Base-by-base conservation (phyloP, 208 protist genomes). In the Leishmania mexicana region DNA sequence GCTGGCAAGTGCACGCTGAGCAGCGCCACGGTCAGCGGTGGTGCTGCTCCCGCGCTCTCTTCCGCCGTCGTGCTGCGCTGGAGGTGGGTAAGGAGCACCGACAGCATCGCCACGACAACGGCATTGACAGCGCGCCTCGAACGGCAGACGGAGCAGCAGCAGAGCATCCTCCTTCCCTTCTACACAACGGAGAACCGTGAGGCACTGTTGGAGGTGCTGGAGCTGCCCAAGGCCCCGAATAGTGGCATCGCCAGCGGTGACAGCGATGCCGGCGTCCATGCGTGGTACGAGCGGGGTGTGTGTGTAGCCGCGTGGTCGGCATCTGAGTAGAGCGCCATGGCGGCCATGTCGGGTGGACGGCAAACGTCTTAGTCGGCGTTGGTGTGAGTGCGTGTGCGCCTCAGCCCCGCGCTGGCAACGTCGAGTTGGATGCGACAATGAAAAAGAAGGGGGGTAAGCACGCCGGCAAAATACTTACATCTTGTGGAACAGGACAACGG, bases 221-320 rank as follows among this genome's bases (percentile, higher is more conserved):
- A 94, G 38, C 49, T 96, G 45, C 76, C 79, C 40, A 77, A 85
- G 1, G 71, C 81, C 17, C 57, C 57, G 17, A n/a, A 75, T 24
- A 70, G 58, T 35, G 47, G 75, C 28, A 42, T 19, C 35, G n/a
- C 17, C 60, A 51, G 62, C 19, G 78, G 64, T 45, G 64, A 38
- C 68, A 38, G 38, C 2, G 60, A 21, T 42, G 83, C 54, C 24
- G 81, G 84, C 57, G 42, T 81, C 19, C 76, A 89, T 19, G 79
- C 60, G 35, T 98, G 96, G 96, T 97, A 98, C 75, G 91, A 97
- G 78, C 90, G 93, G 6, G 95, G 93, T 3, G 93, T 92, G 3
- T 97, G 94, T 78, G 89, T 98, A 42, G 80, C 89, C 31, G 95
- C 94, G 31, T 98, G 96, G 95, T 83, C 87, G 1, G 60, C 80